A percentile compares a stretch with the other conserved stretches of the same genome.
Evolutionary conservation across 139 green algal species (phyloP).

Genomic region (Coelastrella sp.): DNA sequence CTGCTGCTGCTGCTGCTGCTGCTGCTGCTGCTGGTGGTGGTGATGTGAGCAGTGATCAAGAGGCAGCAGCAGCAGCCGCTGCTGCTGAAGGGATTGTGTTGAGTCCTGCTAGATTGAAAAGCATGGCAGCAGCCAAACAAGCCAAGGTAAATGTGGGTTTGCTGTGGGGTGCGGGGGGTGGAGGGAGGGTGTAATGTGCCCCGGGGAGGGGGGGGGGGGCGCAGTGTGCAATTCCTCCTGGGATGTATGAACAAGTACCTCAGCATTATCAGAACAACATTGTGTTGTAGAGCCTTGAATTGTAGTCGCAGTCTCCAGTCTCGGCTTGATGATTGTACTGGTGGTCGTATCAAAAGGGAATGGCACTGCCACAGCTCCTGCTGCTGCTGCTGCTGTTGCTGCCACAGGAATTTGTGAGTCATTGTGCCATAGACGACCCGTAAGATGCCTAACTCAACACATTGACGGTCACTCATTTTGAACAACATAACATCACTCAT

Average conservation of each 20-base stretch:
- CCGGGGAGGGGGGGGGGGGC: too few species aligned
- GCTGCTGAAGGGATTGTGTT: neutral
- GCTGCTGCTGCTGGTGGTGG: constrained; percentile 12
- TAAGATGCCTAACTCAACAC: constrained; percentile 47
- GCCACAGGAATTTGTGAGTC: constrained; percentile 69
- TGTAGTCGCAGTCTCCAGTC: too few species aligned
- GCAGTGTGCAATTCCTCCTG: too few species aligned
- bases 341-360: too few species aligned
- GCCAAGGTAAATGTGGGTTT: neutral
- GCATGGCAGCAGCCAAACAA: constrained; percentile 36
- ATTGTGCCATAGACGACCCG: constrained; percentile 80
- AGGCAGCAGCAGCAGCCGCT: neutral
- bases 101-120: constrained; percentile 20
- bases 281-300: too few species aligned
- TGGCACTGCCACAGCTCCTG: neutral
- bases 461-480: constrained; percentile 66
- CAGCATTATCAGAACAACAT: too few species aligned
- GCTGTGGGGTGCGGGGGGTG: neutral
- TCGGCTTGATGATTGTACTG: too few species aligned
- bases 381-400: neutral
- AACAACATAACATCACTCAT: constrained; percentile 21
- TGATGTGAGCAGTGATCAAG: too few species aligned
- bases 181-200: too few species aligned
- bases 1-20: neutral
- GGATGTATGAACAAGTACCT: too few species aligned